phyloP scores from a whole-genome alignment of 371 early-diverging fungal genomes.

The Apophysomyces ossiformis region DNA sequence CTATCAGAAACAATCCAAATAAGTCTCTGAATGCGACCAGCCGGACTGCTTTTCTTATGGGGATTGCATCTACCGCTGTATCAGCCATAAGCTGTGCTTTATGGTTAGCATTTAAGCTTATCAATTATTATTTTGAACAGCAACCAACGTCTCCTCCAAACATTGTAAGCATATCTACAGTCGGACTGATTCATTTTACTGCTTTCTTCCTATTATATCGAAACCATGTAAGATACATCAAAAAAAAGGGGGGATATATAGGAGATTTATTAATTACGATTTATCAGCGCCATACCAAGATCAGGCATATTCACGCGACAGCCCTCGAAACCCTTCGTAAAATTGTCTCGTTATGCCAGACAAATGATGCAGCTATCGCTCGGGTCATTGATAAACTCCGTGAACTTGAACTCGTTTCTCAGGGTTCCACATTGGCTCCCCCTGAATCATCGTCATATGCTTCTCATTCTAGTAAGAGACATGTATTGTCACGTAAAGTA shows the following conservation, averaged over 20 bases:
- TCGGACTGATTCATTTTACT: background rate
- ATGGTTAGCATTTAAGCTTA: slow-evolving; percentile 5
- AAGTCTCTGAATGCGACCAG: slow-evolving; percentile 5
- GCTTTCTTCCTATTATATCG: slow-evolving; percentile 17
- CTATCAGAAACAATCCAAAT: background rate
- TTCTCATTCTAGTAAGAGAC: slow-evolving; percentile 7
- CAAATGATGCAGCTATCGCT: slow-evolving; percentile 30
- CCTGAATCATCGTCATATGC: background rate
- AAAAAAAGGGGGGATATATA: background rate
- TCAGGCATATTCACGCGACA: slow-evolving; percentile 35
- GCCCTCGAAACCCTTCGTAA: slow-evolving; percentile 36
- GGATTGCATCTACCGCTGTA: background rate
- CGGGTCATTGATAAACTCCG: slow-evolving; percentile 21
- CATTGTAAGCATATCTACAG: background rate
- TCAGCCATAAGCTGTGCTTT: slow-evolving; percentile 17
- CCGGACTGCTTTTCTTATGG: background rate
- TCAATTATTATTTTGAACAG: background rate
- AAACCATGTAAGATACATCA: slow-evolving; percentile 14
- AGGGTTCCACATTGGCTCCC: slow-evolving; percentile 28
- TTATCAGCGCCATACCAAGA: slow-evolving; percentile 37
- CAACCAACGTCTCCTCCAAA: slow-evolving; percentile 2
- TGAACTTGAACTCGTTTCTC: slow-evolving; percentile 25
- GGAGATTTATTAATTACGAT: slow-evolving; percentile 2
- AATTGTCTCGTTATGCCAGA: slow-evolving; percentile 32
- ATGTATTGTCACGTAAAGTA: slow-evolving; percentile 14